Conservation (phyloP, 768 basidiomycete genomes). For the Xerocomus potaroensis region DNA sequence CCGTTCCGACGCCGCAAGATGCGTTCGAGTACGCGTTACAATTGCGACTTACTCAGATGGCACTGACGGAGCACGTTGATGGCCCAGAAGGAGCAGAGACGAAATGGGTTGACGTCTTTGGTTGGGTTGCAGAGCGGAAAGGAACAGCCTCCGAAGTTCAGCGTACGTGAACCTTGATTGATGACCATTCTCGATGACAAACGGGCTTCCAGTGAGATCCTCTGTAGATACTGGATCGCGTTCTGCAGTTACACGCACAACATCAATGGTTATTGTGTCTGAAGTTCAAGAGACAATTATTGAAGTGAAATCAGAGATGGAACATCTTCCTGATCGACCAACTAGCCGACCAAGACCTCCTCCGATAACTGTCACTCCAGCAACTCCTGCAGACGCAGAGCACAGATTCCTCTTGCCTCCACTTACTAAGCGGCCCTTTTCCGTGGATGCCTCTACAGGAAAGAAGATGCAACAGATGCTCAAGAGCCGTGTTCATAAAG, state of each 20-base stretch:
- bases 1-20: slow-evolving; percentile 49
- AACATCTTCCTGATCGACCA: slow-evolving; percentile 1
- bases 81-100: slow-evolving; percentile 80
- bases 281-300: slow-evolving; percentile 9
- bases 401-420: slow-evolving; percentile 14
- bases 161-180: slow-evolving; percentile 13
- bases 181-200: background rate
- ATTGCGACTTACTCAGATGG: slow-evolving; percentile 80
- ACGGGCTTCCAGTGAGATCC: slow-evolving; percentile 22
- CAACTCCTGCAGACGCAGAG: slow-evolving; percentile 44
- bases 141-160: slow-evolving; percentile 29
- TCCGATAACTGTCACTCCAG: slow-evolving; percentile 59
- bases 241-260: slow-evolving; percentile 21
- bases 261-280: slow-evolving; percentile 11
- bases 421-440: slow-evolving; percentile 25
- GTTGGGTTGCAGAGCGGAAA: slow-evolving; percentile 72
- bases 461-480: slow-evolving; percentile 76
- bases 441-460: slow-evolving; percentile 49
- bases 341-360: slow-evolving; percentile 6
- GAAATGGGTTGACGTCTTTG: slow-evolving; percentile 81
- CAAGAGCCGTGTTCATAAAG: slow-evolving; percentile 69
- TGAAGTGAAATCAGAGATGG: slow-evolving; percentile 13
- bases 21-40: slow-evolving; percentile 77
- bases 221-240: slow-evolving; percentile 28
- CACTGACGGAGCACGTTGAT: slow-evolving; percentile 75